These are phyloP conservation scores for Whalleya microplaca DNA, from an alignment of 2,329 filamentous ascomycete genomes.

Conservation along the genomic window DNA sequence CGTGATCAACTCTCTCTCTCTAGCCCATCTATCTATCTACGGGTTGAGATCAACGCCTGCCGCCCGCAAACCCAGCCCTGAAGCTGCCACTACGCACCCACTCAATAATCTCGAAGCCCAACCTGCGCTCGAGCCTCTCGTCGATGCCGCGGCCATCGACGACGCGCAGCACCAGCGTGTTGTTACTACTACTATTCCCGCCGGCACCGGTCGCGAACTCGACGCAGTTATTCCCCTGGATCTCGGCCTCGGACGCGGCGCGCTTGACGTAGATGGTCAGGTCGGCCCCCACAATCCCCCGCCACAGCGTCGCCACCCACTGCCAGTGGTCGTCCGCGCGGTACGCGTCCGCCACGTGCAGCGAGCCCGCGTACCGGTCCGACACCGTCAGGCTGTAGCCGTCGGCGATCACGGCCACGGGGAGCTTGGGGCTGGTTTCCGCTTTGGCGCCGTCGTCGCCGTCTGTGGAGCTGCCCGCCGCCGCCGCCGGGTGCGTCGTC, in stretches of 20 bases:
- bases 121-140: conserved; percentile 71
- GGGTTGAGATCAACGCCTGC: too few species aligned
- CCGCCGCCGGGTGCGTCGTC: conserved; percentile 40
- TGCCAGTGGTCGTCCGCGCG: conserved; percentile 91
- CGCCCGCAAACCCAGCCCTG: conserved; percentile 30
- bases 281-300: conserved; percentile 81
- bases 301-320: conserved; percentile 95
- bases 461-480: too few species aligned
- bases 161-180: conserved; percentile 59
- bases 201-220: conserved; percentile 62
- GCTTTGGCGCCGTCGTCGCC: not conserved
- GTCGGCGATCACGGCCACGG: conserved; percentile 75
- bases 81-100: conserved; percentile 64
- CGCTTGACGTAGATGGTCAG: conserved; percentile 70
- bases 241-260: conserved; percentile 18
- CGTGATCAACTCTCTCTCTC: too few species aligned
- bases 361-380: conserved; percentile 72
- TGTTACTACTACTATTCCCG: too few species aligned
- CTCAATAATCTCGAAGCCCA: conserved; percentile 88
- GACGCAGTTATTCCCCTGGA: conserved; percentile 47
- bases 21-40: too few species aligned
- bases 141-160: conserved; percentile 53
- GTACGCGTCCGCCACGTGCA: conserved; percentile 78
- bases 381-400: conserved; percentile 81
- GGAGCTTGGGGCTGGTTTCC: conserved; percentile 45